Conservation (phyloP, 192 early-diverging fungal species). For the Gorgonomyces haynaldii region DNA sequence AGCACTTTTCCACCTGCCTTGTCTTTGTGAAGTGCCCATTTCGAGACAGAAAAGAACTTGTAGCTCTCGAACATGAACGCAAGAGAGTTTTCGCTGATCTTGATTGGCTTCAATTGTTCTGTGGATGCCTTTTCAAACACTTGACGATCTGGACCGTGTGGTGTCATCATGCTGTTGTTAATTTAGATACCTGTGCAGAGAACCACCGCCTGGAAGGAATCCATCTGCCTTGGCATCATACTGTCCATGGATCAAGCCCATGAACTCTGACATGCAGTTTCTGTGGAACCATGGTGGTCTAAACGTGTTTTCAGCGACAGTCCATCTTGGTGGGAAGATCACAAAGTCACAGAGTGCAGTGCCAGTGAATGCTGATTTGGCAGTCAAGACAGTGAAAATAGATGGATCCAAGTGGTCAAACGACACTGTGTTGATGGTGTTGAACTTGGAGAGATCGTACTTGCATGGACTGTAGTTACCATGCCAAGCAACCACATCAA, state of each 20-base stretch:
- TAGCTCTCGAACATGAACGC: slow-evolving; percentile 94
- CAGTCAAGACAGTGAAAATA: slow-evolving; percentile 90
- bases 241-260: slow-evolving; percentile 84
- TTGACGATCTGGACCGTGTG: slow-evolving; percentile 81
- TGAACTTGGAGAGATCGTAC: slow-evolving; percentile 77
- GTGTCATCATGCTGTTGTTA: slow-evolving; percentile 57
- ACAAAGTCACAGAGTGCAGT: slow-evolving; percentile 88
- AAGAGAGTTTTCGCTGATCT: slow-evolving; percentile 70
- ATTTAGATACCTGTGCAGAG: slow-evolving; percentile 30
- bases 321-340: slow-evolving; percentile 91
- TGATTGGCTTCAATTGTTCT: slow-evolving; percentile 61
- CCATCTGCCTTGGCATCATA: slow-evolving; percentile 92
- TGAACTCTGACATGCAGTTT: slow-evolving; percentile 96
- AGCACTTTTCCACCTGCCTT: slow-evolving; percentile 46
- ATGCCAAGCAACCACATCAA: slow-evolving; percentile 96
- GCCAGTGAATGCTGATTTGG: slow-evolving; percentile 74
- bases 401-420: slow-evolving; percentile 95
- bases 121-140: slow-evolving; percentile 63
- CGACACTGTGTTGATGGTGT: slow-evolving; percentile 74
- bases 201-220: slow-evolving; percentile 86
- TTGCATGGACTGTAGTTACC: slow-evolving; percentile 96
- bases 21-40: slow-evolving; percentile 61
- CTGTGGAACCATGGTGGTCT: slow-evolving; percentile 95
- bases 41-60: slow-evolving; percentile 64
- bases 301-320: slow-evolving; percentile 82